Evolutionary conservation across 2,329 filamentous ascomycete species (phyloP), one percentile per base, ranked within the genome.

Genomic region (Fusarium camptoceras): DNA sequence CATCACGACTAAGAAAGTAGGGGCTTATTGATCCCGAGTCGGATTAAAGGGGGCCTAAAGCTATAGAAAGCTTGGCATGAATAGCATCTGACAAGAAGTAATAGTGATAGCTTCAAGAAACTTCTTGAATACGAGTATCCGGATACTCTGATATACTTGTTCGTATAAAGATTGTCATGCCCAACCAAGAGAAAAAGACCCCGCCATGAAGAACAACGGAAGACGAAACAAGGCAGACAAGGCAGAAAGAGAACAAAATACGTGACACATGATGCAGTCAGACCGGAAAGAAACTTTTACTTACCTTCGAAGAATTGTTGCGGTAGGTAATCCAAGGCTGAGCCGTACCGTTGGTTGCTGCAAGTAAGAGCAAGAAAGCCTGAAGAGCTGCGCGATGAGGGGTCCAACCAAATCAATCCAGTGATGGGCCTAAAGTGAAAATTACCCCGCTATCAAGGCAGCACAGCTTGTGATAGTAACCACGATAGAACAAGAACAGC

Each of bases 361-460:
- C 54, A 68, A 66, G 68, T 69, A 59, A 73, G 72, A 72, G 64
- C 73, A 59, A 54, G 49, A 39, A 53, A 53, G 49, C 49, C 49
- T 34, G 59, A 59, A 59, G 55, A 71, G 42, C 49, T 53, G 34
- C 24, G 49, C n/a, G 59, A 71, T 28, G 68, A 74, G 71, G 59
- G 68, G 70, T 73, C 72, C 72, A 74, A 74, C 73, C 72, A 48
- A 31, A 74, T 74, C 72, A 48, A 31, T 66, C 34, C 31, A 74
- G 39, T 60, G 62, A 70, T 50, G 55, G 63, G 39, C 63, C 64
- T 64, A 64, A 42, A 30, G 43, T 59, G 39, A 71, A 74, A 73
- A 74, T 64, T 73, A 74, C 72, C 72, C 72, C 72, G 72, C 72
- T 74, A 74, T 73, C 47, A 37, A 67, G 62, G 44, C 54, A 63